These are phyloP conservation scores for Aspergillus baeticus DNA, from an alignment of 495 filamentous ascomycete genomes.

Conservation along the genomic window DNA sequence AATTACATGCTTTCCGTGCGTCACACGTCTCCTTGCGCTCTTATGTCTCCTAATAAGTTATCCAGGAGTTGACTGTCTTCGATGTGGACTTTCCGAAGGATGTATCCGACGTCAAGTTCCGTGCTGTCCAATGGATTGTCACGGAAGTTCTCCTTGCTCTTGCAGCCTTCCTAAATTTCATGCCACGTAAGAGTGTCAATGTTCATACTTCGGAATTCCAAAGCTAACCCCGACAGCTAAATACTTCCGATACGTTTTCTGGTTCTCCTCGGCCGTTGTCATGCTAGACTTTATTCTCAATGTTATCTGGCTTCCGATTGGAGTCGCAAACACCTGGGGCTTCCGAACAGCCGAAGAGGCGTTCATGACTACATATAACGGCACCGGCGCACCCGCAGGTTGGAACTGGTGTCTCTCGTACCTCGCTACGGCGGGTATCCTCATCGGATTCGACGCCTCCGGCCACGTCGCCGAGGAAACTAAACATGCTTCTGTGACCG, in stretches of 20 bases:
- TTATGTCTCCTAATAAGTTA: neutral
- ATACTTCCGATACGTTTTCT: conserved; percentile 48
- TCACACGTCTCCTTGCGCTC: neutral
- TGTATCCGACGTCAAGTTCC: conserved; percentile 47
- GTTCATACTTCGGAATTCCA: too few relatives aligned
- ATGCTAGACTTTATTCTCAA: conserved; percentile 56
- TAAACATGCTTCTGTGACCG: conserved; percentile 52
- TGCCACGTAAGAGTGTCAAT: conserved; percentile 36
- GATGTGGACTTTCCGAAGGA: conserved; percentile 49
- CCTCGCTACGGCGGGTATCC: conserved; percentile 56
- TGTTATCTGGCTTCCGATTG: conserved; percentile 58
- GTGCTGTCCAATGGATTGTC: conserved; percentile 56
- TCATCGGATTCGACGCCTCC: conserved; percentile 58
- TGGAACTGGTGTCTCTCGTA: conserved; percentile 63
- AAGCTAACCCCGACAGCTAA: conserved; percentile 22
- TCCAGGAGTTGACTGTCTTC: conserved; percentile 53
- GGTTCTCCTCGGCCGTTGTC: conserved; percentile 46
- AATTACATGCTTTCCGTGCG: conserved; percentile 56
- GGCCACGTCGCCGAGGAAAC: conserved; percentile 59
- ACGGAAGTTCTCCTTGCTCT: conserved; percentile 49
- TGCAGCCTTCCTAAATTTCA: conserved; percentile 43
- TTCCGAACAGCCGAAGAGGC: conserved; percentile 54
- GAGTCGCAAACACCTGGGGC: conserved; percentile 50
- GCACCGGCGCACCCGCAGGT: conserved; percentile 51
- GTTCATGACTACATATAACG: conserved; percentile 58